Evolutionary conservation across 2,329 filamentous ascomycete genomes (phyloP).

Genomic region (Penicillium paneum): DNA sequence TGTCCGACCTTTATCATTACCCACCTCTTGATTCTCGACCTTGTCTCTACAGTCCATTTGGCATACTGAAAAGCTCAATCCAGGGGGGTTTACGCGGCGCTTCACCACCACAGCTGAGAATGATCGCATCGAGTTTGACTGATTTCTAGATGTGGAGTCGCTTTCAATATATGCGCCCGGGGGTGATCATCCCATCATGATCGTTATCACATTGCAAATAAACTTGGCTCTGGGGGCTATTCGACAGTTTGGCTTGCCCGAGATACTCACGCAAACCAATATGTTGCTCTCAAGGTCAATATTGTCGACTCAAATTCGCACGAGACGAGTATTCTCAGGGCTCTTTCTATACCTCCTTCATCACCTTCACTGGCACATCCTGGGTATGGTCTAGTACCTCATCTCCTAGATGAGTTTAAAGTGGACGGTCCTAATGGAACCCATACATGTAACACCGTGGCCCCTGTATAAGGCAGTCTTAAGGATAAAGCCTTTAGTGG

Average conservation of each 20-base stretch:
- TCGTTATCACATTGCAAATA: conserved; percentile 41
- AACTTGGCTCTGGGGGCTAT: conserved; percentile 43
- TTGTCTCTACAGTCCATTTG: too few species aligned
- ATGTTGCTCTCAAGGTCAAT: conserved; percentile 33
- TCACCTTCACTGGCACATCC: not conserved
- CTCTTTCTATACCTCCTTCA: not conserved
- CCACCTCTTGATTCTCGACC: too few species aligned
- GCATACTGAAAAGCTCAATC: too few species aligned
- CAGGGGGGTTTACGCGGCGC: too few species aligned
- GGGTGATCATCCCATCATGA: conserved; percentile 35
- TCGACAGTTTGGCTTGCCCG: conserved; percentile 45
- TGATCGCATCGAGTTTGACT: conserved; percentile 24
- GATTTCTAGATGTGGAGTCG: conserved; percentile 29
- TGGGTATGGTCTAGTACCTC: conserved; percentile 9
- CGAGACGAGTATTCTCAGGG: conserved; percentile 13
- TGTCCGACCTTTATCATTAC: too few species aligned
- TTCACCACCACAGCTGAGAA: conserved; percentile 7
- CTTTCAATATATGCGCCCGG: conserved; percentile 34
- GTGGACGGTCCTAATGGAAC: conserved; percentile 29
- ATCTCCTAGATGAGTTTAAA: conserved; percentile 27
- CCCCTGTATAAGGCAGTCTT: conserved; percentile 27
- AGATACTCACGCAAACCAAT: conserved; percentile 26
- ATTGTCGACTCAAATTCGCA: conserved; percentile 17
- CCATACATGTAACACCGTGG: conserved; percentile 27
- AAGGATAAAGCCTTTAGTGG: conserved; percentile 27